Evolutionary conservation across 257 asterid species (phyloP).

Genomic region (Datura wrightii): DNA sequence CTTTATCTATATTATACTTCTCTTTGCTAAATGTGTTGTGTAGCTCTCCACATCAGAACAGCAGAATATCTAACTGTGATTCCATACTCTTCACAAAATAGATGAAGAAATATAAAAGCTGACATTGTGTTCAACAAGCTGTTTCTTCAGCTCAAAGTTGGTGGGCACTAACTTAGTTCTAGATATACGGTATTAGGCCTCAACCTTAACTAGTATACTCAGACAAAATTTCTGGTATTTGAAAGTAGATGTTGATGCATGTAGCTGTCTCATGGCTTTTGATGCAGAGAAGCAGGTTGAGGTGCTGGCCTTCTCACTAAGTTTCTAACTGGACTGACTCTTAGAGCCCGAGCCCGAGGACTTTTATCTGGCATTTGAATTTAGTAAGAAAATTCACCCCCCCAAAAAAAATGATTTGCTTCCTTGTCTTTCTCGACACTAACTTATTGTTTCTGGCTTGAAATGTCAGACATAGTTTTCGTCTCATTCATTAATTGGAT

Average conservation of each 20-base stretch:
- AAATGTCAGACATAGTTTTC: constrained; percentile 29
- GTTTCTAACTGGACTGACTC: constrained; percentile 68
- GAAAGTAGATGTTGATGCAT: constrained; percentile 60
- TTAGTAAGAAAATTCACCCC: constrained; percentile 46
- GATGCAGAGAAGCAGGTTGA: constrained; percentile 88
- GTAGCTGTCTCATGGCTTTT: constrained; percentile 85
- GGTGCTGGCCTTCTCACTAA: constrained; percentile 70
- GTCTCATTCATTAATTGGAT: constrained; percentile 47
- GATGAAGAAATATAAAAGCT: not conserved
- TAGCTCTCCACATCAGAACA: not conserved
- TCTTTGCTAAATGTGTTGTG: constrained; percentile 8
- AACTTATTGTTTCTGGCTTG: constrained; percentile 17
- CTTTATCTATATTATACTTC: not conserved
- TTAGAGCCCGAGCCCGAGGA: constrained; percentile 63
- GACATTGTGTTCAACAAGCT: not conserved
- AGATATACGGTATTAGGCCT: not conserved
- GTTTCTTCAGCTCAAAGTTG: constrained; percentile 11
- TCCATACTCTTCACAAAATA: constrained; percentile 7
- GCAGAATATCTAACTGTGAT: constrained; percentile 1
- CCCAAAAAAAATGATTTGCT: constrained; percentile 31
- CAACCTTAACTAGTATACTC: constrained; percentile 10
- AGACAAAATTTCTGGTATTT: constrained; percentile 39
- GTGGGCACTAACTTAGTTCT: not conserved
- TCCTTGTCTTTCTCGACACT: constrained; percentile 36
- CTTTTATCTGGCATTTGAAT: constrained; percentile 61